phyloP scores from a whole-genome alignment of 2,329 filamentous ascomycete species.

The Chaetomium globosum region DNA sequence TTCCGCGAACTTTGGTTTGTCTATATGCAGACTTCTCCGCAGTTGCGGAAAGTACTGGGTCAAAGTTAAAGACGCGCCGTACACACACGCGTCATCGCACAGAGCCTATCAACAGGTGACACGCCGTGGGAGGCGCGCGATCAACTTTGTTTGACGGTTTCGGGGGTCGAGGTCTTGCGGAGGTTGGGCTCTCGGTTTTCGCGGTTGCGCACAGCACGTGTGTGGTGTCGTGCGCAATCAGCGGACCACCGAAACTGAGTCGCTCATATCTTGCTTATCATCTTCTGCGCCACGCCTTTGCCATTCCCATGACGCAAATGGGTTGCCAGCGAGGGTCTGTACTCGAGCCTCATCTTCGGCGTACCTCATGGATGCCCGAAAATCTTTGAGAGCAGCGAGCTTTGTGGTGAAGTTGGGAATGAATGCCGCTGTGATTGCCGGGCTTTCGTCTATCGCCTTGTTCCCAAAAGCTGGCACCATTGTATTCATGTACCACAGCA shows the following conservation, averaged over 20 bases:
- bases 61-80: background rate
- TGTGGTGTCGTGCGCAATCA: no score
- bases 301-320: no score
- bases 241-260: no score
- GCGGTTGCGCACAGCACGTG: constrained; percentile 3
- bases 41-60: constrained; percentile 8
- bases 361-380: background rate
- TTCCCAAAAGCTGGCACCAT: background rate
- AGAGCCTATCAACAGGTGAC: constrained; percentile 25
- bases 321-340: no score
- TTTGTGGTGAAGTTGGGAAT: background rate
- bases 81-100: background rate
- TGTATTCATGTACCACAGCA: background rate
- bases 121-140: constrained; percentile 11
- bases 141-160: background rate
- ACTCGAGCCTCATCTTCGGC: background rate
- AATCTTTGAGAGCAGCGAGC: background rate
- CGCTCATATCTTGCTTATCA: no score
- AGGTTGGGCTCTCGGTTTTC: background rate
- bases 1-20: background rate
- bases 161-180: background rate
- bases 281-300: background rate
- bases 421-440: no score
- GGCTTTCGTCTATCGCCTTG: background rate
- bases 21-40: constrained; percentile 5